Evolutionary conservation across 208 protist species (phyloP).

Genomic region (Leishmania turanica): DNA sequence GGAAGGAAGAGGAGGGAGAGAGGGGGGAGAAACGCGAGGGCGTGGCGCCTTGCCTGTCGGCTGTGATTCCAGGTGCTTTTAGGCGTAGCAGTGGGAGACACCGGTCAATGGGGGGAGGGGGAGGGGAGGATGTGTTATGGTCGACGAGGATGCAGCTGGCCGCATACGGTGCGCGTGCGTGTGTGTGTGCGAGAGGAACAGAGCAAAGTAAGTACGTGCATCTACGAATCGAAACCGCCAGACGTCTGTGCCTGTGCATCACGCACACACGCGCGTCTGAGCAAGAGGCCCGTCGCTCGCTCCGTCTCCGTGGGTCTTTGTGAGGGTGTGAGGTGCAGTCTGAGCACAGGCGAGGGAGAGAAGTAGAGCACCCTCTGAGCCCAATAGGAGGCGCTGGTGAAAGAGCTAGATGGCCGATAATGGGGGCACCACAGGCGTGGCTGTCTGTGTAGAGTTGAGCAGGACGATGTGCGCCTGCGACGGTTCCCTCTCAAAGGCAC

Average conservation of each 20-base stretch:
- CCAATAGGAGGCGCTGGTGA: background rate
- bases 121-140: background rate
- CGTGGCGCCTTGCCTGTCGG: background rate
- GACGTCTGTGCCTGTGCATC: background rate
- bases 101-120: background rate
- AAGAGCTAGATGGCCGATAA: background rate
- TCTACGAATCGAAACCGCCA: background rate
- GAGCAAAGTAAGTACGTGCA: too few species aligned
- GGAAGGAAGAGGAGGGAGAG: background rate
- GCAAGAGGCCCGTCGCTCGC: background rate
- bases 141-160: background rate
- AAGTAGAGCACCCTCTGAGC: background rate
- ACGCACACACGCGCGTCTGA: background rate
- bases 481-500: background rate
- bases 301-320: background rate
- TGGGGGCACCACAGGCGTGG: background rate
- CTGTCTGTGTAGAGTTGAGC: background rate
- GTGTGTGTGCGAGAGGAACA: too few species aligned
- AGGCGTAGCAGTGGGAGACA: background rate
- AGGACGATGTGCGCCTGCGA: background rate
- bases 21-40: background rate
- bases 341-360: background rate
- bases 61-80: background rate
- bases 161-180: too few species aligned
- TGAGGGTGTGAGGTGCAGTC: background rate